phyloP scores from a whole-genome alignment of 2,329 filamentous ascomycete genomes.

The Rutstroemia sp. region DNA sequence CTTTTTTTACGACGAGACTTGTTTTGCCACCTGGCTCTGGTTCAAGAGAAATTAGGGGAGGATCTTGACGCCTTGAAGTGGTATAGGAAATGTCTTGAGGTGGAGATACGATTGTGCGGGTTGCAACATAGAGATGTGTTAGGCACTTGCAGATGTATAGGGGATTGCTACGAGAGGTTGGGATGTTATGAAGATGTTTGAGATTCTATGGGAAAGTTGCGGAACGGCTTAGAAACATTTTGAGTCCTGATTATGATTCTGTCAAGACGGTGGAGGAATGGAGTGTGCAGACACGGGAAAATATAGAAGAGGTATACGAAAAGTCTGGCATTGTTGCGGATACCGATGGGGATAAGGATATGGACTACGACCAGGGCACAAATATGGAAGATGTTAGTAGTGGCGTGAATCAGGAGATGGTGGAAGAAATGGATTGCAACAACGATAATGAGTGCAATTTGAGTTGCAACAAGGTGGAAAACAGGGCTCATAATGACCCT shows the following conservation, averaged over 20 bases:
- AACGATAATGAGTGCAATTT: too few species aligned
- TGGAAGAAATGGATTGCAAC: too few species aligned
- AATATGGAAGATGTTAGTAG: too few species aligned
- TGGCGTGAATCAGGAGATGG: too few species aligned
- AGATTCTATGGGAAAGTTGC: neutral
- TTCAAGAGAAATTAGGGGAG: neutral
- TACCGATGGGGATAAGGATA: too few species aligned
- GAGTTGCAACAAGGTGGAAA: too few species aligned
- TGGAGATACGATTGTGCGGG: neutral
- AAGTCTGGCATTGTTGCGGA: too few species aligned
- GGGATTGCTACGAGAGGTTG: neutral
- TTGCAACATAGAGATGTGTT: neutral
- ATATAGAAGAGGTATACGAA: neutral
- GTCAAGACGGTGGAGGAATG: neutral
- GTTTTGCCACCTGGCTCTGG: neutral
- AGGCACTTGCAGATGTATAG: neutral
- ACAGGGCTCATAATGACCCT: too few species aligned
- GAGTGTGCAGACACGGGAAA: neutral
- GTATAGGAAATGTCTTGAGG: neutral
- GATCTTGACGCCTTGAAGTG: neutral
- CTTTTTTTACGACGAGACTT: neutral
- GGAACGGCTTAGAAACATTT: too few species aligned
- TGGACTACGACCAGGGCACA: too few species aligned
- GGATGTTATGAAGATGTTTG: neutral
- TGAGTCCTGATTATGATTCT: neutral